These are phyloP conservation scores for Sugiyamaella floridensis DNA, from an alignment of 805 yeast genomes.

Conservation along the genomic window DNA sequence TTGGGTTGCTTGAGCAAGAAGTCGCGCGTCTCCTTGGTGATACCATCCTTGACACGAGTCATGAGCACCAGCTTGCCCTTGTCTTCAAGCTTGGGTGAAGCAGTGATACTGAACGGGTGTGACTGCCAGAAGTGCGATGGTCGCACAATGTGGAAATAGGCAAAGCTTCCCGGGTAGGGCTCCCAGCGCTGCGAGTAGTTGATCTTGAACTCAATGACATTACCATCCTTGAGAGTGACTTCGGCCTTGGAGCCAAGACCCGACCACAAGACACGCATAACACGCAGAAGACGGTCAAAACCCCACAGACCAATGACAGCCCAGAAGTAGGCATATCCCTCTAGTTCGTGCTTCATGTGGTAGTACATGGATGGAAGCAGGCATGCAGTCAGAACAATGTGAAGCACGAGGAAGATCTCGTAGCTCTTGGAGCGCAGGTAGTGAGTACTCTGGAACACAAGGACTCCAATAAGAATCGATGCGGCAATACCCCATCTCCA, in stretches of 20 bases:
- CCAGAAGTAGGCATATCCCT: constrained; percentile 33
- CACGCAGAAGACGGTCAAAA: constrained; percentile 53
- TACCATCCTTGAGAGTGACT: constrained; percentile 3
- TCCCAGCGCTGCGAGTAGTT: constrained; percentile 39
- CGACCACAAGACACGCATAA: constrained; percentile 46
- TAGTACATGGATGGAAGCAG: constrained; percentile 53
- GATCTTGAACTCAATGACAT: constrained; percentile 22
- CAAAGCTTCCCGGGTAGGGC: constrained; percentile 49
- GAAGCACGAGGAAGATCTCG: constrained; percentile 51
- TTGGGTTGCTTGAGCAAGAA: background rate
- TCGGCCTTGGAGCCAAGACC: constrained; percentile 39
- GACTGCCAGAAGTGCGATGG: constrained; percentile 57
- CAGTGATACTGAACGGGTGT: constrained; percentile 57
- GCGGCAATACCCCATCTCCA: constrained; percentile 42
- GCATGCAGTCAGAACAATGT: constrained; percentile 46
- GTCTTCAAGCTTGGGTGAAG: constrained; percentile 13
- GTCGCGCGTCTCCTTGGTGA: constrained; percentile 12
- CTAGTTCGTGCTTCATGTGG: constrained; percentile 33
- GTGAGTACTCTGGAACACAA: constrained; percentile 45
- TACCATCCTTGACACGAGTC: constrained; percentile 16
- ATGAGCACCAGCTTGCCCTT: constrained; percentile 13
- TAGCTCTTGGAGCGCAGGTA: constrained; percentile 46
- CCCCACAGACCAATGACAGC: constrained; percentile 61
- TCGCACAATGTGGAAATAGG: constrained; percentile 50
- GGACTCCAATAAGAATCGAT: constrained; percentile 35